Evolutionary conservation across 176 grass and related monocot species (phyloP).

Genomic region (Oryza glaberrima): DNA sequence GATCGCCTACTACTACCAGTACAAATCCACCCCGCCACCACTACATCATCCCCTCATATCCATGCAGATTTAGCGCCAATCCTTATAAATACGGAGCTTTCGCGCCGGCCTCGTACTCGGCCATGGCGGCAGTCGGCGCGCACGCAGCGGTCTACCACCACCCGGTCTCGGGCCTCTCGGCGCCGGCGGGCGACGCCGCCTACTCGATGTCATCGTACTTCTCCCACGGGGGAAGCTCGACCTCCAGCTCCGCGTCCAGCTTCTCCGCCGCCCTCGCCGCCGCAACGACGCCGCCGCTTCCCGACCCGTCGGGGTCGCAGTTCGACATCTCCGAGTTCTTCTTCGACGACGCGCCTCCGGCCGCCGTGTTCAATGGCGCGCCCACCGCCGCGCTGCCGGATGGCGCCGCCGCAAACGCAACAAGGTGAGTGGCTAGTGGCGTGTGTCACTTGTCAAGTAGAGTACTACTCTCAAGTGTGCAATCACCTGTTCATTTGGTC

Average conservation of each 20-base stretch:
- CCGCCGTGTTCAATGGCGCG: not conserved
- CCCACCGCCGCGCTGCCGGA: not conserved
- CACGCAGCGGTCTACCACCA: conserved; percentile 57
- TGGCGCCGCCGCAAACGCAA: not conserved
- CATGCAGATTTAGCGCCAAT: conserved; percentile 36
- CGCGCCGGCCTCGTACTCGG: conserved; percentile 26
- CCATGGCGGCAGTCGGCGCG: conserved; percentile 64
- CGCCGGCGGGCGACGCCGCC: conserved; percentile 28
- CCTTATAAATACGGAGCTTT: conserved; percentile 58
- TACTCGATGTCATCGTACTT: conserved; percentile 53
- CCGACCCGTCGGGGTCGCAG: not conserved
- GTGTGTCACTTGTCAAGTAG: not conserved
- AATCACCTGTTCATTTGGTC: not conserved
- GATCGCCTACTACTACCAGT: not conserved
- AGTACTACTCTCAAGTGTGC: not conserved
- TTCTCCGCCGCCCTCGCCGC: conserved; percentile 54
- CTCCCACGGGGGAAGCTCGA: conserved; percentile 48
- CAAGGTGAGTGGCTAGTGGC: conserved; percentile 18
- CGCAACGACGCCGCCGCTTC: not conserved
- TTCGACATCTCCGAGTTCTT: conserved; percentile 77
- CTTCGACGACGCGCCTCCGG: conserved; percentile 39
- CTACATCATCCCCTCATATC: not conserved
- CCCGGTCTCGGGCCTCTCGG: not conserved
- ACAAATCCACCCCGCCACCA: conserved; percentile 41
- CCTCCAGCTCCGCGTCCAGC: conserved; percentile 53